Conservation (phyloP, 805 yeast genomes). For the Yarrowia keelungensis region DNA sequence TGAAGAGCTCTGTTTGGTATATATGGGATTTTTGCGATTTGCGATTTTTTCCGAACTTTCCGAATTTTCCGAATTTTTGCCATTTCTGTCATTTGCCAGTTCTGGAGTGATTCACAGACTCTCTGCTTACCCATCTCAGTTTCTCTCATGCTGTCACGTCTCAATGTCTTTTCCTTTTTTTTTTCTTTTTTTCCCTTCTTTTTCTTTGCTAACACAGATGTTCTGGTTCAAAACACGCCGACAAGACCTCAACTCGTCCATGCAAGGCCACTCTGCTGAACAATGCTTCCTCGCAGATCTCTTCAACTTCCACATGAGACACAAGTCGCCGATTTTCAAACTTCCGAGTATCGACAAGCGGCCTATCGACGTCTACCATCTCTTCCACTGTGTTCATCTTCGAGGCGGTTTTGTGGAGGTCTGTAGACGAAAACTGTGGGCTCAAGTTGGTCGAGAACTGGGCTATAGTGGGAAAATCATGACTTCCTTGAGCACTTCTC, state of each 20-base stretch:
- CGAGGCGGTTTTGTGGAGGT: conserved; percentile 74
- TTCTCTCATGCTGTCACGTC: too few relatives aligned
- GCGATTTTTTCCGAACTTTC: background rate
- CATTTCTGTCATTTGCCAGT: background rate
- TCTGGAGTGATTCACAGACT: too few relatives aligned
- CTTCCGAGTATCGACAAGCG: conserved; percentile 73
- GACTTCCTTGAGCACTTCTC: conserved; percentile 72
- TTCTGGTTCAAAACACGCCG: conserved; percentile 60
- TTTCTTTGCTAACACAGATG: conserved; percentile 34
- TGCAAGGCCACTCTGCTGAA: conserved; percentile 54
- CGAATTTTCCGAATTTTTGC: background rate
- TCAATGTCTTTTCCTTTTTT: background rate
- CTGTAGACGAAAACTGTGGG: conserved; percentile 75
- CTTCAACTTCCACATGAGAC: conserved; percentile 53
- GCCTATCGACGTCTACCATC: conserved; percentile 66
- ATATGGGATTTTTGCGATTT: background rate
- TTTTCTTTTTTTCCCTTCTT: background rate
- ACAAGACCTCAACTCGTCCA: conserved; percentile 56
- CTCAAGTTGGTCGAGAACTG: conserved; percentile 79
- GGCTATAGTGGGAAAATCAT: conserved; percentile 77
- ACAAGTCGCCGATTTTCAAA: conserved; percentile 51
- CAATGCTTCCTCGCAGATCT: conserved; percentile 58
- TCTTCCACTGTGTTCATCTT: conserved; percentile 63
- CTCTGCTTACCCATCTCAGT: too few relatives aligned
- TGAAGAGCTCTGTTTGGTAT: too few relatives aligned